Percentiles rank a stretch among this genome's conserved stretches.
Conservation (phyloP, 2,329 filamentous ascomycete genomes). For the Beauveria sp. region DNA sequence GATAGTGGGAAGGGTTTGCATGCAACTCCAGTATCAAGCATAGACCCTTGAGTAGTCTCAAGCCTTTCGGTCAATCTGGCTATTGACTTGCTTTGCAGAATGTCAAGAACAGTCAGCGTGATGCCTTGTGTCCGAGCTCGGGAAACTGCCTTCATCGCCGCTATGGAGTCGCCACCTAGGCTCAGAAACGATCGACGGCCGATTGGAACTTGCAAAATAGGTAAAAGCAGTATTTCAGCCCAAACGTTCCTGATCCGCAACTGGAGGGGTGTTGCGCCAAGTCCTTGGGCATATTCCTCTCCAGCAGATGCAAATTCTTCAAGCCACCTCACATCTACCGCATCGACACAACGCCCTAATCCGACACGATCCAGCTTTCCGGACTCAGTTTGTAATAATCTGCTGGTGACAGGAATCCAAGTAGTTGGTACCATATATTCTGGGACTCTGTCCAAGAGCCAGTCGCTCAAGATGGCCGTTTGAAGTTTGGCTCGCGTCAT, state of each 20-base stretch:
- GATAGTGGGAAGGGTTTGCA: neutral
- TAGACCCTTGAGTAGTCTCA: neutral
- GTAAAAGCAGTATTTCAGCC: constrained; percentile 10
- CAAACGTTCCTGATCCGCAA: constrained; percentile 20
- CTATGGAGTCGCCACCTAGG: constrained; percentile 17
- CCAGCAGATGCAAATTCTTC: neutral
- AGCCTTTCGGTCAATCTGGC: neutral
- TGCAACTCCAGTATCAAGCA: neutral
- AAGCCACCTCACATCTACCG: neutral
- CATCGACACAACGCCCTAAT: neutral
- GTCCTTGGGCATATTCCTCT: neutral
- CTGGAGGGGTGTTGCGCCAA: constrained; percentile 13
- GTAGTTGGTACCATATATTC: constrained; percentile 34
- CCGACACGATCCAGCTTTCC: constrained; percentile 24
- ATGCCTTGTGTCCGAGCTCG: constrained; percentile 10
- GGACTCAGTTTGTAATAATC: constrained; percentile 18
- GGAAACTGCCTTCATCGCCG: constrained; percentile 16
- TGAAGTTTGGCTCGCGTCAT: neutral
- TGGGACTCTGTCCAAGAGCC: constrained; percentile 21
- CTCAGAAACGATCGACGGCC: constrained; percentile 12
- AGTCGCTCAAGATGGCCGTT: neutral
- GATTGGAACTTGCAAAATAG: neutral
- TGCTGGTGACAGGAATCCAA: constrained; percentile 33
- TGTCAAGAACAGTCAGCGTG: constrained; percentile 7
- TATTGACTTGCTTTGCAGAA: neutral